These are phyloP conservation scores for Colletotrichum ledebouriae DNA, from an alignment of 2,329 filamentous ascomycete genomes.

Conservation along the genomic window DNA sequence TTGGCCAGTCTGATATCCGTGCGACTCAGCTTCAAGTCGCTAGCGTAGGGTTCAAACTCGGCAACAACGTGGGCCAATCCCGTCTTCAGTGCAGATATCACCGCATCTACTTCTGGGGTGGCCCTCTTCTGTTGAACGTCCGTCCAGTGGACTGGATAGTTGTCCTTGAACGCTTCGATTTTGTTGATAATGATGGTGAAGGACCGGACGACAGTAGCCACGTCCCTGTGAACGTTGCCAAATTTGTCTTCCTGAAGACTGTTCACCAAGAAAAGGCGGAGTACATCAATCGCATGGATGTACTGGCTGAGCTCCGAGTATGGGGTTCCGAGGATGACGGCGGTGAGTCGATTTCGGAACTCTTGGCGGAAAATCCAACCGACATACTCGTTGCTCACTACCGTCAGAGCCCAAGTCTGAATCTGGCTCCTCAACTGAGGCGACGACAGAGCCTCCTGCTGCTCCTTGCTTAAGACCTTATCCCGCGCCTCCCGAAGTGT, in stretches of 20 bases:
- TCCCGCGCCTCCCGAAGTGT: slow-evolving; percentile 62
- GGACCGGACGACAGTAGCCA: slow-evolving; percentile 79
- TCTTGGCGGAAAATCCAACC: slow-evolving; percentile 79
- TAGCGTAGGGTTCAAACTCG: slow-evolving; percentile 81
- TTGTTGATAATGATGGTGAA: slow-evolving; percentile 78
- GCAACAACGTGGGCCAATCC: slow-evolving; percentile 75
- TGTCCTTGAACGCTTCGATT: slow-evolving; percentile 75
- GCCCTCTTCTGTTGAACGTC: slow-evolving; percentile 73
- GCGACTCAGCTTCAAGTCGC: slow-evolving; percentile 76
- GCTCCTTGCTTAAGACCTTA: slow-evolving; percentile 64
- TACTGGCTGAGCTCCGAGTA: slow-evolving; percentile 78
- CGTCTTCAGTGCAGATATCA: slow-evolving; percentile 74
- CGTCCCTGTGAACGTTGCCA: slow-evolving; percentile 87
- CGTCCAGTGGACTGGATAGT: slow-evolving; percentile 80
- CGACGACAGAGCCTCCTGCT: slow-evolving; percentile 66
- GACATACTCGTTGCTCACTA: slow-evolving; percentile 65
- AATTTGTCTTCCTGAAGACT: slow-evolving; percentile 86
- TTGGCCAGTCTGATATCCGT: slow-evolving; percentile 81
- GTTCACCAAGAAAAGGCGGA: slow-evolving; percentile 77
- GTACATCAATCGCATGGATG: slow-evolving; percentile 77
- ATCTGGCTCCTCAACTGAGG: slow-evolving; percentile 64
- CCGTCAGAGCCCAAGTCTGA: slow-evolving; percentile 59
- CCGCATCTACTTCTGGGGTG: slow-evolving; percentile 76
- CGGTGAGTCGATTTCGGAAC: slow-evolving; percentile 74
- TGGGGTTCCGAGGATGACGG: slow-evolving; percentile 79